Evolutionary conservation across 352 stramenopile species (phyloP).

Genomic region (Pythium coloratum): DNA sequence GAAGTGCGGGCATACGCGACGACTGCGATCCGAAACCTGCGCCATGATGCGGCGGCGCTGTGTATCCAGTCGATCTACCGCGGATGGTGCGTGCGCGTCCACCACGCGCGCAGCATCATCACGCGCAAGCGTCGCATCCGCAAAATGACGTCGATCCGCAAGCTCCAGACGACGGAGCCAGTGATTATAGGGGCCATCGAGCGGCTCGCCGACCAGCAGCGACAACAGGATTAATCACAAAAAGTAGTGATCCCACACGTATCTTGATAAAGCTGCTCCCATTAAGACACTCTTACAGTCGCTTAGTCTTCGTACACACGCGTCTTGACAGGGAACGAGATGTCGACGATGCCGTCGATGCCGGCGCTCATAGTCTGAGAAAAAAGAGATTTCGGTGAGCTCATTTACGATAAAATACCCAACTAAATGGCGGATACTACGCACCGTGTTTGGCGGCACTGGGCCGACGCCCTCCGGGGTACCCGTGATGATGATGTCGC

Average conservation of each 20-base stretch:
- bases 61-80: conserved; percentile 74
- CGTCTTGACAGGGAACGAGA: conserved; percentile 64
- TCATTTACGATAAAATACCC: background rate
- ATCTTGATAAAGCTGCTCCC: background rate
- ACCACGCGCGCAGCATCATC: conserved; percentile 32
- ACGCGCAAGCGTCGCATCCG: conserved; percentile 28
- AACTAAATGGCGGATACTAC: conserved; percentile 6
- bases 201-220: conserved; percentile 20
- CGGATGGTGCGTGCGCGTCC: conserved; percentile 54
- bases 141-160: conserved; percentile 37
- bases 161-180: conserved; percentile 24
- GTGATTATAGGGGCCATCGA: conserved; percentile 32
- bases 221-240: background rate
- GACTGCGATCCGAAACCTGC: conserved; percentile 57
- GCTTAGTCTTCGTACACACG: conserved; percentile 54
- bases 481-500: conserved; percentile 84
- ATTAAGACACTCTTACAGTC: background rate
- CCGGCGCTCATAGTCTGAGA: conserved; percentile 64
- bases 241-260: background rate
- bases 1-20: conserved; percentile 45
- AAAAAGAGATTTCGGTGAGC: background rate
- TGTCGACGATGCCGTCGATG: conserved; percentile 67
- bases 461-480: conserved; percentile 78
- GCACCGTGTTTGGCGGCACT: conserved; percentile 59
- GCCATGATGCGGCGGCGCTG: conserved; percentile 68